Evolutionary conservation across 2,329 filamentous ascomycete genomes (phyloP).

Genomic region (Nakataea oryzae): DNA sequence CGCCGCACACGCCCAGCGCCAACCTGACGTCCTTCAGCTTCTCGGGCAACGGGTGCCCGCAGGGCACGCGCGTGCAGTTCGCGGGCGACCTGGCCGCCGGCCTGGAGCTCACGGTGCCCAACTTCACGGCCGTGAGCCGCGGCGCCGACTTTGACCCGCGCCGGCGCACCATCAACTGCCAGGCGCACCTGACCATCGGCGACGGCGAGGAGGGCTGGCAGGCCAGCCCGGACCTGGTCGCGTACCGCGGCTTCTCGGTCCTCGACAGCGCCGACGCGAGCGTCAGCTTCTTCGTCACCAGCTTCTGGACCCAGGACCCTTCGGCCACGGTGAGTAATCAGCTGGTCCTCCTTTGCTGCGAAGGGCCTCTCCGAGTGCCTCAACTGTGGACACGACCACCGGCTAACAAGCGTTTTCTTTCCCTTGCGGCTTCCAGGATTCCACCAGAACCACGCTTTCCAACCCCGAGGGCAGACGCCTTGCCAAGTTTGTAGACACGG

Average conservation of each 20-base stretch:
- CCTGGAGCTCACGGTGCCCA: not conserved
- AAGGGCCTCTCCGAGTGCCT: too few species aligned
- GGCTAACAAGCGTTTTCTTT: not conserved
- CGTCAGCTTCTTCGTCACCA: constrained; percentile 33
- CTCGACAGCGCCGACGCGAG: constrained; percentile 28
- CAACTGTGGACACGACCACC: too few species aligned
- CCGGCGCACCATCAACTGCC: constrained; percentile 34
- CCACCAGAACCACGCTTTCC: not conserved
- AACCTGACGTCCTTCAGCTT: constrained; percentile 11
- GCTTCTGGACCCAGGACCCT: constrained; percentile 35
- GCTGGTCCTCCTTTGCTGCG: too few species aligned
- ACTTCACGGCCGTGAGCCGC: not conserved
- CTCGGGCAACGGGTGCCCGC: constrained; percentile 33
- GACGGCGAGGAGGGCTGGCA: constrained; percentile 31
- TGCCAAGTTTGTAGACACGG: not conserved
- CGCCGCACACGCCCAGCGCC: not conserved
- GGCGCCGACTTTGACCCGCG: constrained; percentile 21
- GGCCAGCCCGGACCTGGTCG: constrained; percentile 32
- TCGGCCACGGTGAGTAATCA: constrained; percentile 22
- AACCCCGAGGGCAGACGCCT: not conserved
- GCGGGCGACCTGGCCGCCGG: not conserved
- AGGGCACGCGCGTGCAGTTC: constrained; percentile 9
- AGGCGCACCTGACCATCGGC: constrained; percentile 32
- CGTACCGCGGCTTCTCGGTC: constrained; percentile 37
- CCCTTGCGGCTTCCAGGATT: not conserved